Conservation (phyloP, 176 grass and related monocot genomes). For the Guadua angustifolia region DNA sequence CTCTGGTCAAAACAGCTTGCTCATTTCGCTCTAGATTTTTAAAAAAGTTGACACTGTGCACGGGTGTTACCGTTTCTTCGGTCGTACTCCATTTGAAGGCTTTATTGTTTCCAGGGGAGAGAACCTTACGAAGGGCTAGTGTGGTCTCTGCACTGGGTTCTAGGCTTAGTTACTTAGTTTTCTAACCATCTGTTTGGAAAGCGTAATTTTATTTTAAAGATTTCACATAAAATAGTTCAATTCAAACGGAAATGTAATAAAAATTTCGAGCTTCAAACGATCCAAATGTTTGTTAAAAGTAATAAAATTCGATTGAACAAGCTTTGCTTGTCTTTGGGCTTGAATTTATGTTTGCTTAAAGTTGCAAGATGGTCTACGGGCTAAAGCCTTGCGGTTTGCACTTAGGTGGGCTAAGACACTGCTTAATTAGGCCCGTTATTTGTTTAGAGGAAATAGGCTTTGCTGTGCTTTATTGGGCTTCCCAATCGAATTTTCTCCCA, state of each 20-base stretch:
- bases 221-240: no score
- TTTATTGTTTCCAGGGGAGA: background rate
- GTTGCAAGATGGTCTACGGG: background rate
- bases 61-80: background rate
- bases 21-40: background rate
- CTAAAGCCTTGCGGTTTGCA: background rate
- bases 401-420: background rate
- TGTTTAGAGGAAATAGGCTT: background rate
- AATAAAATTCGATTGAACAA: no score
- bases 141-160: no score
- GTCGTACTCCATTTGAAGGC: background rate
- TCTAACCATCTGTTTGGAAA: no score
- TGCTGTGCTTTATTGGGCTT: background rate
- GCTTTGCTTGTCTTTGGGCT: background rate
- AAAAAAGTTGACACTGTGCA: slow-evolving; percentile 33
- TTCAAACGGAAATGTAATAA: no score
- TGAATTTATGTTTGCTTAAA: background rate
- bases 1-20: background rate
- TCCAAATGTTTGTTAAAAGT: no score
- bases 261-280: no score
- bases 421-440: background rate
- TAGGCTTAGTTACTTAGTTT: no score
- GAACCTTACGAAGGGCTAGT: background rate
- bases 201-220: no score
- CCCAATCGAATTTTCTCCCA: no score